These are phyloP conservation scores for Hypoxylon rickii DNA, from an alignment of 495 filamentous ascomycete genomes.

Conservation along the genomic window DNA sequence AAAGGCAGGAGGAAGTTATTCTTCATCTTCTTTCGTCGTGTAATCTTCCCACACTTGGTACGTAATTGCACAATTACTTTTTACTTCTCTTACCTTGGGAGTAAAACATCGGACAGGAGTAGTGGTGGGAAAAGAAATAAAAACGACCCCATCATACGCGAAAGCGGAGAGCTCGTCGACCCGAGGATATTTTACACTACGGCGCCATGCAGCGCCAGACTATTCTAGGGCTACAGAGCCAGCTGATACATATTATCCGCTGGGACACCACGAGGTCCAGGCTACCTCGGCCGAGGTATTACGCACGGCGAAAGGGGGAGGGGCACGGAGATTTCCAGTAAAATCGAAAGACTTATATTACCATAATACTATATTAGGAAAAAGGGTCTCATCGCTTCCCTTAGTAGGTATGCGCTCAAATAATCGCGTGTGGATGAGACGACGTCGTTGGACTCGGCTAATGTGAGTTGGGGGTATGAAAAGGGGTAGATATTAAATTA, in stretches of 20 bases:
- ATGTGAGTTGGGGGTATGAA: conserved; percentile 20
- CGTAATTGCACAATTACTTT: conserved; percentile 4
- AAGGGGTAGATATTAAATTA: conserved; percentile 28
- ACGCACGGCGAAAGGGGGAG: conserved; percentile 7
- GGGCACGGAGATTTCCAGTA: conserved; percentile 6
- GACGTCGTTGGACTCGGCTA: conserved; percentile 22
- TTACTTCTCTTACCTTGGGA: conserved; percentile 5
- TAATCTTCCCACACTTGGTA: conserved; percentile 4
- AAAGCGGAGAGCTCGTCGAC: neutral
- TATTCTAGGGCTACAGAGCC: conserved; percentile 12
- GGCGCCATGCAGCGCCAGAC: conserved; percentile 7
- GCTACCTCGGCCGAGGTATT: conserved; percentile 16
- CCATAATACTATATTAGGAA: conserved; percentile 22
- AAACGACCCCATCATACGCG: neutral
- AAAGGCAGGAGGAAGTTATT: conserved; percentile 11
- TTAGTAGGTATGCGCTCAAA: conserved; percentile 11
- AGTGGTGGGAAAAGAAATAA: conserved; percentile 3
- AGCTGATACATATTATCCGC: conserved; percentile 24
- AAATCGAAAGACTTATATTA: conserved; percentile 19
- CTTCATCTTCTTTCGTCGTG: conserved; percentile 20
- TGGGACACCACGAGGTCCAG: conserved; percentile 19
- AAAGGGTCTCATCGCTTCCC: conserved; percentile 22
- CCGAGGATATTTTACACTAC: conserved; percentile 12
- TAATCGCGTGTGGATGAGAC: neutral
- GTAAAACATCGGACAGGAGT: neutral